These are phyloP conservation scores for Sarocladium brachiariae DNA, from an alignment of 2,329 filamentous ascomycete species.

Conservation along the genomic window DNA sequence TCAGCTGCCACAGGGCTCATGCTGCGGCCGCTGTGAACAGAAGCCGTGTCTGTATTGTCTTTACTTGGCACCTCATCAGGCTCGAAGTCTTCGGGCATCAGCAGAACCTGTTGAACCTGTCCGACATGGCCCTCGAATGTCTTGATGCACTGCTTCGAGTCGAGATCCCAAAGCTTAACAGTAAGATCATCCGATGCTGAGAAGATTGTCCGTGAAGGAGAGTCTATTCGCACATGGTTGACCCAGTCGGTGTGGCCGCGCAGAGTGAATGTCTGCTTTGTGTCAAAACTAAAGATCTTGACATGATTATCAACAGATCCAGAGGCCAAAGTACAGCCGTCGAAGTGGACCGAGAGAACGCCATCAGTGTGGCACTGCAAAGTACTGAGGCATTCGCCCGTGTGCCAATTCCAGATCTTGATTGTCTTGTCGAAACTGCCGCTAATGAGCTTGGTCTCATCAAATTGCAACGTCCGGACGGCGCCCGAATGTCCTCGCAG, in stretches of 20 bases:
- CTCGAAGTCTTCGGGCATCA: slow-evolving; percentile 82
- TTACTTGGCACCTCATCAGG: slow-evolving; percentile 58
- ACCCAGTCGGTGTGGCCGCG: slow-evolving; percentile 91
- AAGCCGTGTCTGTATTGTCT: slow-evolving; percentile 47
- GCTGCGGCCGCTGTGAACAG: slow-evolving; percentile 41
- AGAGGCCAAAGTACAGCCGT: slow-evolving; percentile 75
- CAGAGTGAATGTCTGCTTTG: slow-evolving; percentile 71
- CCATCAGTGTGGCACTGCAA: slow-evolving; percentile 73
- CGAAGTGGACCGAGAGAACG: slow-evolving; percentile 83
- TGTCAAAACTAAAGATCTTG: slow-evolving; percentile 87
- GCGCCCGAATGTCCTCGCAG: slow-evolving; percentile 75
- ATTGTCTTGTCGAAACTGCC: slow-evolving; percentile 83
- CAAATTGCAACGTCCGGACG: slow-evolving; percentile 86
- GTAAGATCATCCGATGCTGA: slow-evolving; percentile 92
- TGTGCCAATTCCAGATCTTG: slow-evolving; percentile 95
- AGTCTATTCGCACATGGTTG: slow-evolving; percentile 87
- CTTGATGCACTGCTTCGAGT: slow-evolving; percentile 70
- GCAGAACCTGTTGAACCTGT: slow-evolving; percentile 85
- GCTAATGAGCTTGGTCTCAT: slow-evolving; percentile 84
- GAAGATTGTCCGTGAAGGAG: slow-evolving; percentile 74
- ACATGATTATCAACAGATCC: slow-evolving; percentile 86
- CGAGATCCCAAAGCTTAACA: slow-evolving; percentile 87
- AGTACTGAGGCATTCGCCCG: slow-evolving; percentile 77
- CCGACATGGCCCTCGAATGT: slow-evolving; percentile 85
- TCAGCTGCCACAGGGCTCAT: slow-evolving; percentile 29